phyloP scores from a whole-genome alignment of 192 early-diverging fungal genomes.

The Mortierella alpina region DNA sequence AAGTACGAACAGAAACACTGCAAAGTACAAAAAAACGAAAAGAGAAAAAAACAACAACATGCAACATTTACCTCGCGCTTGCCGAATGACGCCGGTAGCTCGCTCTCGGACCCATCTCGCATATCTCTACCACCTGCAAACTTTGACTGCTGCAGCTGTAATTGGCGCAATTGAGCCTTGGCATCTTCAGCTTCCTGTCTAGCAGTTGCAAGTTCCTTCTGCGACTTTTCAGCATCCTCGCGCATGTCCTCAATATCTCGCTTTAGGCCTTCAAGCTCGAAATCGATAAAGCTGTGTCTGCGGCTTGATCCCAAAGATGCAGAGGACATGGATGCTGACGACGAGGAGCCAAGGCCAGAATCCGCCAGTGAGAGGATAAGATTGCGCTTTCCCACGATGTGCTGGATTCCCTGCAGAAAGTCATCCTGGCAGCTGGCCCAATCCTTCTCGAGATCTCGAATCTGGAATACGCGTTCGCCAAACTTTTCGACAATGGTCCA shows the following conservation, averaged over 20 bases:
- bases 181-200: constrained; percentile 32
- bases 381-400: constrained; percentile 53
- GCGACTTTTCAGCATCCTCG: constrained; percentile 28
- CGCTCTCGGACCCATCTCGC: constrained; percentile 31
- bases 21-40: background rate
- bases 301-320: constrained; percentile 33
- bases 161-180: constrained; percentile 18
- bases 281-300: constrained; percentile 48
- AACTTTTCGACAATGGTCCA: constrained; percentile 64
- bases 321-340: constrained; percentile 28
- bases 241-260: constrained; percentile 39
- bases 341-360: constrained; percentile 12
- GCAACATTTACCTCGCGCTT: constrained; percentile 37
- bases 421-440: constrained; percentile 51
- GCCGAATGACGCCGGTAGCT: constrained; percentile 22
- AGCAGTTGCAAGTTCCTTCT: constrained; percentile 10
- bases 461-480: constrained; percentile 50
- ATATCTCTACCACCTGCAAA: constrained; percentile 9
- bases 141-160: constrained; percentile 20
- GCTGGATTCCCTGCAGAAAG: constrained; percentile 48
- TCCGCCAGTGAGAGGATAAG: constrained; percentile 30
- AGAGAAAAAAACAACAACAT: background rate
- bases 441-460: constrained; percentile 50
- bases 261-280: constrained; percentile 35
- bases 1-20: background rate